Base-by-base conservation (phyloP, 2,329 filamentous ascomycete genomes). In the Stemphylium lycopersici region DNA sequence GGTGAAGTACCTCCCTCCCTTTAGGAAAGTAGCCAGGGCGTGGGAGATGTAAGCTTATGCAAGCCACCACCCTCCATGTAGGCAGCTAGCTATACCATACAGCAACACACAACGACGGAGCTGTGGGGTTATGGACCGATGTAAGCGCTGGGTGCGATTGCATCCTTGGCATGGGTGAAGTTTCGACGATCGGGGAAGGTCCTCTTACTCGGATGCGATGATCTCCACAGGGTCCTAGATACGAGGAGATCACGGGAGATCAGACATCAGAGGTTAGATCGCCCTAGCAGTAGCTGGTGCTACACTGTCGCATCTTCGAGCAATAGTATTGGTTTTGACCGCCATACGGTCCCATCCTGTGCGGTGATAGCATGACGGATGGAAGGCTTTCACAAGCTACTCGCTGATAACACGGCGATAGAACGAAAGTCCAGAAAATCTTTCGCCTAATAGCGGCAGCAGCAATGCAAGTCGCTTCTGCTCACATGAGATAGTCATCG, bases 201-300 rank as follows among this genome's bases (percentile, higher is more conserved):
- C 49, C 40, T 18, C 33, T n/a, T 37, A 33, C 22, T 24, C 26
- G 18, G 13, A 22, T 18, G 3, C 37, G 22, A 40, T 22, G 54
- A 56, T 56, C 54, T 44, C 16, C 44, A 37, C 54, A 53, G 49
- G 49, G 54, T 41, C 45, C 34, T 34, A 53, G 49, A 53, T 53
- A 56, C 31, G 54, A 43, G 39, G 31, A 33, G 54, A 53, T 56
- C 52, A 45, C 39, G 31, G 52, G 47, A 53, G 47, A 51, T 46
- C 36, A 18, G 40, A 41, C 41, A 29, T 39, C 29, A 18, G 46
- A 24, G 29, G 29, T 41, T 51, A 45, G 11, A 29, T 7, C 36
- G 38, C 20, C n/a, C 32, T 7, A 3, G 29, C 15, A 31, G 15
- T 12, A 15, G n/a, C 20, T 55, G 31, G 34, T 16, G 18, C 7